phyloP scores from a whole-genome alignment of 257 asterid genomes.

The Solanum corneliomulleri region DNA sequence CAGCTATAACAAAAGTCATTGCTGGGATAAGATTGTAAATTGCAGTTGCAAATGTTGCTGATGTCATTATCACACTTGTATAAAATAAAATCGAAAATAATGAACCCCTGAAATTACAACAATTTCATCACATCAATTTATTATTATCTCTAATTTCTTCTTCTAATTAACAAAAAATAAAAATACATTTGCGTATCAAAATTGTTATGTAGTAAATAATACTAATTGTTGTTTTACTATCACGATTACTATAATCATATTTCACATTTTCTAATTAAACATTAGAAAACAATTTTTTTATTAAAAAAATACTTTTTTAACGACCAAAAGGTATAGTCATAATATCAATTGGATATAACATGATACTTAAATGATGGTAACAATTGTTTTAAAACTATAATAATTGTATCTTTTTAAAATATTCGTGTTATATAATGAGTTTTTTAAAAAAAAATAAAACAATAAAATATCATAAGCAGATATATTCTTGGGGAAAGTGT shows the following conservation, averaged over 20 bases:
- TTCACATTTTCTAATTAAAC: background rate
- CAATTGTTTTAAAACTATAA: background rate
- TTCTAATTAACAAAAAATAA: background rate
- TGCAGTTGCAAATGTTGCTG: constrained; percentile 14
- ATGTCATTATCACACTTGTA: constrained; percentile 7
- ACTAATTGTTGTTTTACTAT: background rate
- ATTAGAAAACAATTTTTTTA: too few relatives aligned
- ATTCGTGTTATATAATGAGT: background rate
- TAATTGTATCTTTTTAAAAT: background rate
- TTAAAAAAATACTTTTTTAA: too few relatives aligned
- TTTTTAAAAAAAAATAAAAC: background rate
- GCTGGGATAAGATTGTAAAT: constrained; percentile 11
- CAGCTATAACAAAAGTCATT: constrained; percentile 9
- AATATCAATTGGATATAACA: background rate
- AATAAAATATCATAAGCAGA: background rate
- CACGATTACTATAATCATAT: background rate
- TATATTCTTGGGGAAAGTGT: background rate
- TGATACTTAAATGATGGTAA: background rate
- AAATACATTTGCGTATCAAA: too few relatives aligned
- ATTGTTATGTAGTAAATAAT: too few relatives aligned
- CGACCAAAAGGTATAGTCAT: background rate
- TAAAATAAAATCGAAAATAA: constrained; percentile 10
- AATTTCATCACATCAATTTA: background rate
- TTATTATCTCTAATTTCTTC: background rate
- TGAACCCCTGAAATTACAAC: constrained; percentile 7